phyloP scores from a whole-genome alignment of 116 monocot species.

The Papilionanthe hybrid region DNA sequence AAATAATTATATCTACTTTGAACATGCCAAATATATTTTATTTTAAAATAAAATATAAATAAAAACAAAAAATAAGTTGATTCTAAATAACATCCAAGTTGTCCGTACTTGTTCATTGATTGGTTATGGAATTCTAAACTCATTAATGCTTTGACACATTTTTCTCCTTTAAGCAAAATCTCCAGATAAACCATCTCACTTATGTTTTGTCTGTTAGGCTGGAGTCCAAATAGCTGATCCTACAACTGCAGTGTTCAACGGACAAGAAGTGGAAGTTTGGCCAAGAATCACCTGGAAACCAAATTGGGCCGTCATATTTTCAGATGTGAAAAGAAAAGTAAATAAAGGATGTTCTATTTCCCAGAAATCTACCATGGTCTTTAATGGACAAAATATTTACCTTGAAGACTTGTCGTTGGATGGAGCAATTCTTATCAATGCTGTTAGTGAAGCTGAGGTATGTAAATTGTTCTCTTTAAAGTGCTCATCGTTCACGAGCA shows the following conservation, averaged over 20 bases:
- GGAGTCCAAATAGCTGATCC: conserved; percentile 66
- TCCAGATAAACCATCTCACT: background rate
- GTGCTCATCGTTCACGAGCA: background rate
- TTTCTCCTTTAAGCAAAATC: background rate
- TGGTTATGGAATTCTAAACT: background rate
- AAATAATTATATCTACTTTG: too few relatives aligned
- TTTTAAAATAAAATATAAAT: too few relatives aligned
- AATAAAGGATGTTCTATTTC: conserved; percentile 42
- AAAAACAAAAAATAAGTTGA: too few relatives aligned
- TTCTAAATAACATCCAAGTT: background rate
- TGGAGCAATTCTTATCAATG: conserved; percentile 58
- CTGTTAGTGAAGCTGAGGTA: conserved; percentile 73
- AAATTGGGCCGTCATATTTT: conserved; percentile 67
- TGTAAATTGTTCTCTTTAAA: background rate
- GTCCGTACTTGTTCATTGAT: background rate
- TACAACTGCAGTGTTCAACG: conserved; percentile 56
- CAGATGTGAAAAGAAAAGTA: conserved; percentile 65
- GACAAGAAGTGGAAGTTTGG: conserved; percentile 97
- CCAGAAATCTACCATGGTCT: conserved; percentile 63
- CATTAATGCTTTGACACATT: background rate
- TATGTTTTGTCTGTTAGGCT: conserved; percentile 46
- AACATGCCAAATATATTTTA: too few relatives aligned
- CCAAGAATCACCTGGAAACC: conserved; percentile 78
- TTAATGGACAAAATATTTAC: conserved; percentile 52
- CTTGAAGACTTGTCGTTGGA: conserved; percentile 59